A percentile compares a stretch with the other conserved stretches of the same genome.
Conservation (phyloP, 1,284 basidiomycete species). For the Trichosporon ovoides region DNA sequence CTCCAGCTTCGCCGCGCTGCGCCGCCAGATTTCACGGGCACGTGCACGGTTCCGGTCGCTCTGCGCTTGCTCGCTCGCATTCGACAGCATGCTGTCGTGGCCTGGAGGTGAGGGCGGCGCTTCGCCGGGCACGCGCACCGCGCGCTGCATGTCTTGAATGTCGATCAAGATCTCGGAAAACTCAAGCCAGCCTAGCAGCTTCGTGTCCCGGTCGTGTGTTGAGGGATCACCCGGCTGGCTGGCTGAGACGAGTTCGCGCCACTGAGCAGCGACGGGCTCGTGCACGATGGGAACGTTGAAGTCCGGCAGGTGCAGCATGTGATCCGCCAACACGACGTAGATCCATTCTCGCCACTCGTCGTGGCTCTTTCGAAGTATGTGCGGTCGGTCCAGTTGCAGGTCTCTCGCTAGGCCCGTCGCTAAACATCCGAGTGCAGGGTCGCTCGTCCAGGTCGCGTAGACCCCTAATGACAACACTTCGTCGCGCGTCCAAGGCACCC, state of each 20-base stretch:
- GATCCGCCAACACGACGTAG: constrained; percentile 44
- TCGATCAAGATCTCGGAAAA: constrained; percentile 44
- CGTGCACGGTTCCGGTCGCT: constrained; percentile 10
- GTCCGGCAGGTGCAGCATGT: constrained; percentile 37
- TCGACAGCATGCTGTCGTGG: background rate
- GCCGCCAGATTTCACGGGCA: constrained; percentile 30
- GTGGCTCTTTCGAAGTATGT: constrained; percentile 24
- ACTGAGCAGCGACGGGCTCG: constrained; percentile 32
- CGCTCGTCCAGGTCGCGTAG: constrained; percentile 45
- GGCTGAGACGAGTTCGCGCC: constrained; percentile 36
- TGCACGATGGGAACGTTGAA: constrained; percentile 31
- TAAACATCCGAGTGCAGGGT: constrained; percentile 32
- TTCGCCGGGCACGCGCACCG: constrained; percentile 4
- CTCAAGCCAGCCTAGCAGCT: constrained; percentile 47
- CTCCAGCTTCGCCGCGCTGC: constrained; percentile 32
- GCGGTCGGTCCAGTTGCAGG: constrained; percentile 31
- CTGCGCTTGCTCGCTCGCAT: background rate
- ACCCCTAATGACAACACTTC: constrained; percentile 42
- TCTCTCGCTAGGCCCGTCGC: constrained; percentile 37
- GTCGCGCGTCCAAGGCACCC: constrained; percentile 36
- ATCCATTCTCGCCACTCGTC: constrained; percentile 48
- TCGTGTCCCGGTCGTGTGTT: constrained; percentile 42
- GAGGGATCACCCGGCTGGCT: constrained; percentile 29
- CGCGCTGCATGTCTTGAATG: constrained; percentile 17
- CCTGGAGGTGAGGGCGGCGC: constrained; percentile 1